Conservation (phyloP, 768 basidiomycete genomes). For the Infundibulicybe gibba region DNA sequence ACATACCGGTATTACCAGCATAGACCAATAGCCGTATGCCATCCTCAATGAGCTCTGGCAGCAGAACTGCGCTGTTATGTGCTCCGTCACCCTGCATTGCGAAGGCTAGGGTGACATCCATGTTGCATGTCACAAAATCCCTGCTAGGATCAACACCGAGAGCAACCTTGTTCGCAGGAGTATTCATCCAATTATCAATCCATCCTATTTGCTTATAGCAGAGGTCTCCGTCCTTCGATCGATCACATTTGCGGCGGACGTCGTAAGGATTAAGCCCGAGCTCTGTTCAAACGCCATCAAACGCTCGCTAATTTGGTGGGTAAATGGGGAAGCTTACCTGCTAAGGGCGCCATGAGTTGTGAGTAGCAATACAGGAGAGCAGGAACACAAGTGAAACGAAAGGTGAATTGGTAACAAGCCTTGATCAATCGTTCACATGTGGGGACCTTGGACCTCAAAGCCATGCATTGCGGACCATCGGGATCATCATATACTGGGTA, state of each 20-base stretch:
- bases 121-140: constrained; percentile 71
- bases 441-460: constrained; percentile 61
- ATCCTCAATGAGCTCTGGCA: constrained; percentile 78
- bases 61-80: constrained; percentile 74
- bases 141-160: constrained; percentile 65
- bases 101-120: constrained; percentile 80
- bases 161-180: constrained; percentile 68
- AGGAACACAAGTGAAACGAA: constrained; percentile 64
- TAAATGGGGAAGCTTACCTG: constrained; percentile 56
- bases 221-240: constrained; percentile 59
- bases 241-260: constrained; percentile 74
- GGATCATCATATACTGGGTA: constrained; percentile 78
- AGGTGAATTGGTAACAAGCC: constrained; percentile 61
- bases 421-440: constrained; percentile 74
- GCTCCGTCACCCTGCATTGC: constrained; percentile 79
- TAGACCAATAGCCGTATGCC: constrained; percentile 87
- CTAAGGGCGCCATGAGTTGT: constrained; percentile 67
- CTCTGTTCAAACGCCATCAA: constrained; percentile 30
- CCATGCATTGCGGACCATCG: constrained; percentile 59
- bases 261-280: constrained; percentile 87
- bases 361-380: constrained; percentile 78
- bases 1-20: constrained; percentile 78
- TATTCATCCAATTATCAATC: constrained; percentile 89
- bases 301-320: neutral
- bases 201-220: constrained; percentile 82